Evolutionary conservation across 1,284 basidiomycete species (phyloP).

Genomic region (Papiliotrema fonsecae): DNA sequence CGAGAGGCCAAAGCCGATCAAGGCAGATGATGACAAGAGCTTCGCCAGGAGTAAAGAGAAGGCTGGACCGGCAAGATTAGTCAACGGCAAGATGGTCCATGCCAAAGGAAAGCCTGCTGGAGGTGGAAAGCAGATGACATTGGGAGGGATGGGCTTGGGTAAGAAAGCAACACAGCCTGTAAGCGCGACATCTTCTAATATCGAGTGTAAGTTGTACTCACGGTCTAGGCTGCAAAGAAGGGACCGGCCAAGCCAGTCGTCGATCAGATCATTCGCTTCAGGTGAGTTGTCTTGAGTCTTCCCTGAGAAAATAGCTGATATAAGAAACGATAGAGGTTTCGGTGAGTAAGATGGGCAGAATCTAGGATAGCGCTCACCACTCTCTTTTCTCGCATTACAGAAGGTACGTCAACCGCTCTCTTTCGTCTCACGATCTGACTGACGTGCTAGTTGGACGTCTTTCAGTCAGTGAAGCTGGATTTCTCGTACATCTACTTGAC

Average conservation of each 20-base stretch:
- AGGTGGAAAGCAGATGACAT: constrained; percentile 35
- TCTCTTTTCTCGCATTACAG: constrained; percentile 6
- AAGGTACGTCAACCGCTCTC: constrained; percentile 14
- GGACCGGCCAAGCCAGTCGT: constrained; percentile 32
- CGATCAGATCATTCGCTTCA: constrained; percentile 45
- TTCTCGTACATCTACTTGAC: constrained; percentile 44
- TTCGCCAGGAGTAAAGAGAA: constrained; percentile 23
- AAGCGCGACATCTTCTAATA: constrained; percentile 12
- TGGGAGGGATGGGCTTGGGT: constrained; percentile 37
- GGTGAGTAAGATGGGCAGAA: constrained; percentile 18
- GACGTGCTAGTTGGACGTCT: constrained; percentile 37
- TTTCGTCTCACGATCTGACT: not conserved
- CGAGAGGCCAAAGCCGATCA: constrained; percentile 34
- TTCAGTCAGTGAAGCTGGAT: constrained; percentile 41
- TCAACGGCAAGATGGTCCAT: constrained; percentile 42
- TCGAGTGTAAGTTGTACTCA: not conserved
- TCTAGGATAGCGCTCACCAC: not conserved
- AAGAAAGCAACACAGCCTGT: constrained; percentile 26
- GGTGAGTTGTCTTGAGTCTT: constrained; percentile 2
- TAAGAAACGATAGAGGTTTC: constrained; percentile 42
- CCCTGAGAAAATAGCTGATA: not conserved
- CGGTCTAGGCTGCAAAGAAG: constrained; percentile 22
- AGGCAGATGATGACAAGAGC: constrained; percentile 11
- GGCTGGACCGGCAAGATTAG: constrained; percentile 34
- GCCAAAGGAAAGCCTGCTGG: constrained; percentile 26